These are phyloP conservation scores for Leonotis leonurus DNA, from an alignment of 257 asterid species.

Conservation along the genomic window DNA sequence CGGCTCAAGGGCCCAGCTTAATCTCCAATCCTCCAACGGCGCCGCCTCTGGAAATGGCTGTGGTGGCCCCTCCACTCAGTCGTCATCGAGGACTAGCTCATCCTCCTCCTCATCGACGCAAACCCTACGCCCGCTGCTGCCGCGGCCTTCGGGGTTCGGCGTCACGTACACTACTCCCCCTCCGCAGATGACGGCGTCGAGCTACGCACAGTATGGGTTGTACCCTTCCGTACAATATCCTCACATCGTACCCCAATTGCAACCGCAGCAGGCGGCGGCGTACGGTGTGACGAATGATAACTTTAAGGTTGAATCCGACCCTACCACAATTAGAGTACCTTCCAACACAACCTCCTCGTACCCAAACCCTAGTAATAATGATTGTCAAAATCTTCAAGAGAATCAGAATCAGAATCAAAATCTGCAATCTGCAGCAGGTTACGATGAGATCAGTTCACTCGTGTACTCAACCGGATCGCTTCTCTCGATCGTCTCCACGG, in stretches of 20 bases:
- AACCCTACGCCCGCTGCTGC: slow-evolving; percentile 69
- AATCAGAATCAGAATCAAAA: not conserved
- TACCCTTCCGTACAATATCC: slow-evolving; percentile 47
- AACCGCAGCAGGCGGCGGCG: slow-evolving; percentile 13
- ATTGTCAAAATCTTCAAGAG: slow-evolving; percentile 3
- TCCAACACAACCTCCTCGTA: slow-evolving; percentile 16
- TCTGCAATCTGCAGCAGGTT: slow-evolving; percentile 9
- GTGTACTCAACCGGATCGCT: slow-evolving; percentile 35
- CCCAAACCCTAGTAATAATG: slow-evolving; percentile 42
- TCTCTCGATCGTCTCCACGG: slow-evolving; percentile 25
- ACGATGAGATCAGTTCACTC: slow-evolving; percentile 40
- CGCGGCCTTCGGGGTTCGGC: slow-evolving; percentile 66
- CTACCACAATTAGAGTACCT: slow-evolving; percentile 24
- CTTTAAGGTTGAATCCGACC: slow-evolving; percentile 14
- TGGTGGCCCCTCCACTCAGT: slow-evolving; percentile 23
- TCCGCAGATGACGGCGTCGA: slow-evolving; percentile 1
- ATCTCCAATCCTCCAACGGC: slow-evolving; percentile 50
- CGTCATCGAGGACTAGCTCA: slow-evolving; percentile 26
- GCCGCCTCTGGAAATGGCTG: not conserved
- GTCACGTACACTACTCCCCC: slow-evolving; percentile 24
- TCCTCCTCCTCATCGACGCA: slow-evolving; percentile 42
- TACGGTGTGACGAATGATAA: slow-evolving; percentile 18
- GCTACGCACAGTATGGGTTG: slow-evolving; percentile 40
- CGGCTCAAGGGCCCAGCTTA: slow-evolving; percentile 73
- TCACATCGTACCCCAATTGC: slow-evolving; percentile 10